Evolutionary conservation across 805 yeast species (phyloP).

Genomic region (Kuraishia capsulata): DNA sequence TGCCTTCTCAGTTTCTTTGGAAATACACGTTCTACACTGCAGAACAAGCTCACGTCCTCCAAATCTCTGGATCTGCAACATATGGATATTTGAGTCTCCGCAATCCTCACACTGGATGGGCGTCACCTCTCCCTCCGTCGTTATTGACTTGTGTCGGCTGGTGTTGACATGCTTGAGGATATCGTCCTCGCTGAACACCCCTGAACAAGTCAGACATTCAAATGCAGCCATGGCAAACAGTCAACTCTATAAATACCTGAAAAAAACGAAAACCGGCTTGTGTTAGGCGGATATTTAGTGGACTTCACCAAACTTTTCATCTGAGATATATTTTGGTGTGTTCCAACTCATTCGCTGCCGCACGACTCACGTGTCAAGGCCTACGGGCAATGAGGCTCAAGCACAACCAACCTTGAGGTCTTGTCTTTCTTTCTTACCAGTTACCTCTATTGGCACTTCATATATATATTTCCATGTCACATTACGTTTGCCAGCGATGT

Average conservation of each 20-base stretch:
- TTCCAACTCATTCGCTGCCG: no score
- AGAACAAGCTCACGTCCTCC: constrained; percentile 48
- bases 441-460: no score
- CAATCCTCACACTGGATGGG: constrained; percentile 46
- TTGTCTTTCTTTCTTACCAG: no score
- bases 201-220: background rate
- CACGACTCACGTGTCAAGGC: no score
- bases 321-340: no score
- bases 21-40: constrained; percentile 36
- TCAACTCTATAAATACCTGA: no score
- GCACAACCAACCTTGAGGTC: no score
- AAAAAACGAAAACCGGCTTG: no score
- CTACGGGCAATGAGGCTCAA: no score
- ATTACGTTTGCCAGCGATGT: constrained; percentile 50
- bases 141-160: constrained; percentile 44
- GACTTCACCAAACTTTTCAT: no score
- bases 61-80: constrained; percentile 37
- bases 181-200: background rate
- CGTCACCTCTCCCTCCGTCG: constrained; percentile 23
- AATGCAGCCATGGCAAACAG: background rate
- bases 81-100: constrained; percentile 43
- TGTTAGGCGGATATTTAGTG: no score
- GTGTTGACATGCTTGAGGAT: constrained; percentile 39
- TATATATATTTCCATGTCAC: no score
- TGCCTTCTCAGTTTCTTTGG: constrained; percentile 32